A percentile compares a stretch with the other conserved stretches of the same genome.
Conservation (phyloP, 176 grass and related monocot species). For the Dactylis glomerata region DNA sequence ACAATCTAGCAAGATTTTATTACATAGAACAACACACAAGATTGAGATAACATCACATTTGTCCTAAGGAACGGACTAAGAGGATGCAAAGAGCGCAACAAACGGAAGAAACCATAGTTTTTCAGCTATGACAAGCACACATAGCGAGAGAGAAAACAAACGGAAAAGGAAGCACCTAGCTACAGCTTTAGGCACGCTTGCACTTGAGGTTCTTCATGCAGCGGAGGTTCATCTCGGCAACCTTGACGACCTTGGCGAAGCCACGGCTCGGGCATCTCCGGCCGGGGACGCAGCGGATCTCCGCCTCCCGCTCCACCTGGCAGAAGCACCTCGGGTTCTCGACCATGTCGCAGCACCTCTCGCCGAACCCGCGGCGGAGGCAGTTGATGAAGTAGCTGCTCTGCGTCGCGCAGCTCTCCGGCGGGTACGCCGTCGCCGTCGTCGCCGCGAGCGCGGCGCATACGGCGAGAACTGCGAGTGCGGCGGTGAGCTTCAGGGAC, state of each 20-base stretch:
- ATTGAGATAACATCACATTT: not conserved
- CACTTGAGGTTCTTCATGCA: conserved; percentile 30
- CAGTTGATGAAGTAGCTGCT: conserved; percentile 28
- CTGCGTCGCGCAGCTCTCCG: conserved; percentile 13
- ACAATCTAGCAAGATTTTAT: not conserved
- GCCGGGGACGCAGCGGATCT: not conserved
- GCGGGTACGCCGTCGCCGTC: not conserved
- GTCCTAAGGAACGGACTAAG: not conserved
- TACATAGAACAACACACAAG: not conserved
- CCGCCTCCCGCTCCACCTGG: conserved; percentile 28
- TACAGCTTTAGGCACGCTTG: conserved; percentile 6
- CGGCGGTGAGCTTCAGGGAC: not conserved
- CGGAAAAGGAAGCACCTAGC: not conserved
- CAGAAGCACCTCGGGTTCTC: not conserved
- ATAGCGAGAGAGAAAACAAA: not conserved
- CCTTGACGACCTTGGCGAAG: not conserved
- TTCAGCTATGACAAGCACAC: not conserved
- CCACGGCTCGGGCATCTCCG: not conserved
- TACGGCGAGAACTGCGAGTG: not conserved
- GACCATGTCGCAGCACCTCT: conserved; percentile 12
- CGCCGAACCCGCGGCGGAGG: not conserved
- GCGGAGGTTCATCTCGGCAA: conserved; percentile 19
- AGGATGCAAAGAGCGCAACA: not conserved
- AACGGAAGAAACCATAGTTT: not conserved
- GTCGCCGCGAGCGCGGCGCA: not conserved